Evolutionary conservation across 108 stramenopile genomes (phyloP), one percentile per base, ranked within the genome.

Genomic region (Cylindrotheca fusiformis): DNA sequence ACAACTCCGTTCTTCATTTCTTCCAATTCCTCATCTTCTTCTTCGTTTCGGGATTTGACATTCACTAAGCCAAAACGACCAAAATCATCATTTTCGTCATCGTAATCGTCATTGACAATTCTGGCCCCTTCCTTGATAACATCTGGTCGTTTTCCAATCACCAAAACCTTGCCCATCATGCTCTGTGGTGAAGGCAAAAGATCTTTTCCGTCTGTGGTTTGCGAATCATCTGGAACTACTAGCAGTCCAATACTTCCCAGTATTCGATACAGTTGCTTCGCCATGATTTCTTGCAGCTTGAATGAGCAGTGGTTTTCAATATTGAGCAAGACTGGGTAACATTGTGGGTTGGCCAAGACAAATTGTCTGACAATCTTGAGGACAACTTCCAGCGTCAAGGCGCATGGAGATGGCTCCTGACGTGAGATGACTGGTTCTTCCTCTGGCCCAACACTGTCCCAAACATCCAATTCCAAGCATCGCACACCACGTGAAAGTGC

Each of bases 261-360:
- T 33, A 84, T 77, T 8, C 69, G 29, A 25, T 69, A 58, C 18
- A 91, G 55, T 29, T 82, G 70, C 1, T 79, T 54, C 0, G 94
- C 93, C 87, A 97, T 77, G 23, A 61, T 77, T 58, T 84, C 59
- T 80, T 97, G 97, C 63, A 74, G 79, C 25, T 59, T 47, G 32
- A 82, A 58, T 12, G 78, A 78, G 68, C 98, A 99, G 79, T 97
- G 96, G 68, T 95, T 96, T 77, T 99, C 97, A 45, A 99, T 80
- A 8, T 88, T 77, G 28, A 99, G 55, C 55, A 99, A 94, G 44
- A 99, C 81, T 14, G 98, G 97, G 49, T 65, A 95, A 22, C 85
- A 74, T 21, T 82, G 49, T 19, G 84, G 84, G 23, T 84, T 65
- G 0, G 74, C 52, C 69, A 69, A 10, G 75, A 67, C 45, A 86